Evolutionary conservation across 2,329 filamentous ascomycete species (phyloP).

Genomic region (Penicillium psychrosexuale): DNA sequence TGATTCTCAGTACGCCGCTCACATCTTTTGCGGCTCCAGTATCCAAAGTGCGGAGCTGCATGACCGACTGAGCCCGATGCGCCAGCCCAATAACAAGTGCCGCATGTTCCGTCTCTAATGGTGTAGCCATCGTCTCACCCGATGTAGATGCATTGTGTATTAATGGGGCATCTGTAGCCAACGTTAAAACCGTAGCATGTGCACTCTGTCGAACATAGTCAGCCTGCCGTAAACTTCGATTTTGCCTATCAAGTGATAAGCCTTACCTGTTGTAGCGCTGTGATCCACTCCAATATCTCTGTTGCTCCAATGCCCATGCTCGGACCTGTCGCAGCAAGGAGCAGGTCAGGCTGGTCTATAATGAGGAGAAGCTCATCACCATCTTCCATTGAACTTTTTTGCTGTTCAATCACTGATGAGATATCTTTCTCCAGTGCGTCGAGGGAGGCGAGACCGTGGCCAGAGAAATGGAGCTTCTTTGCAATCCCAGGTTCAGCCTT

Average conservation of each 20-base stretch:
- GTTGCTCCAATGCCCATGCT: slow-evolving; percentile 42
- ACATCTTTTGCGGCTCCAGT: slow-evolving; percentile 89
- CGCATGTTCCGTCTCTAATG: slow-evolving; percentile 67
- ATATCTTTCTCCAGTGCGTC: slow-evolving; percentile 38
- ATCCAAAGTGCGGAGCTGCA: slow-evolving; percentile 73
- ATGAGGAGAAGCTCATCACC: slow-evolving; percentile 53
- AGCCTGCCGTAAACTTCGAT: background rate
- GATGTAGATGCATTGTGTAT: slow-evolving; percentile 47
- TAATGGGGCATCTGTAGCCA: slow-evolving; percentile 72
- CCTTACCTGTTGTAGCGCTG: slow-evolving; percentile 62
- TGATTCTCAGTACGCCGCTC: slow-evolving; percentile 79
- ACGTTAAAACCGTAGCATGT: slow-evolving; percentile 63
- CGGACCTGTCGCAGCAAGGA: slow-evolving; percentile 59
- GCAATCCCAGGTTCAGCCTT: slow-evolving; percentile 20
- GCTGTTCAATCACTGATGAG: slow-evolving; percentile 29
- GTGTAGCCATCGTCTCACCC: slow-evolving; percentile 53
- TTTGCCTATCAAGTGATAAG: background rate
- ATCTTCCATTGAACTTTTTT: slow-evolving; percentile 27
- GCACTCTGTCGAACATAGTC: slow-evolving; percentile 48
- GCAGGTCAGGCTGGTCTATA: slow-evolving; percentile 63
- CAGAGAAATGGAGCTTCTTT: slow-evolving; percentile 31
- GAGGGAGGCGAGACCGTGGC: slow-evolving; percentile 29
- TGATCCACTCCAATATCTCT: slow-evolving; percentile 55
- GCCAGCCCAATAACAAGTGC: slow-evolving; percentile 68
- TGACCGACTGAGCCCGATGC: slow-evolving; percentile 69